Percentiles rank a stretch among this genome's conserved stretches.
phyloP scores from a whole-genome alignment of 371 early-diverging fungal genomes.

The Nematocida sp. region DNA sequence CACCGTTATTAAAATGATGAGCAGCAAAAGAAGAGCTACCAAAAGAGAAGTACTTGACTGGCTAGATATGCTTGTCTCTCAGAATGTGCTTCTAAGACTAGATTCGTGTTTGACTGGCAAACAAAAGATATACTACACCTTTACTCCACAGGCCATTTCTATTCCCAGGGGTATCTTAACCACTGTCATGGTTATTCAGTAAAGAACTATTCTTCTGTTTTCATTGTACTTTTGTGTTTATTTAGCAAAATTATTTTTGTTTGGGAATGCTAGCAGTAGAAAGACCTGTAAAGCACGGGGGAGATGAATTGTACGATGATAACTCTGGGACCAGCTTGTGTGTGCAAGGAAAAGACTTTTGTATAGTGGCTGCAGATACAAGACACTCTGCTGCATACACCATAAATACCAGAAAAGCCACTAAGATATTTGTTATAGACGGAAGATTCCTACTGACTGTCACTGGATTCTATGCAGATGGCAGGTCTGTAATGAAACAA shows the following conservation, averaged over 20 bases:
- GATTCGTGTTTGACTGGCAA: background rate
- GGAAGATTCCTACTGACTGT: constrained; percentile 73
- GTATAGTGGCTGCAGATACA: constrained; percentile 88
- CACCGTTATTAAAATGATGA: constrained; percentile 5
- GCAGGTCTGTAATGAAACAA: constrained; percentile 73
- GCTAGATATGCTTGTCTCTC: background rate
- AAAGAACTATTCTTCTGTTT: background rate
- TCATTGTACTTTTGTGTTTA: background rate
- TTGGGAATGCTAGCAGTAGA: background rate
- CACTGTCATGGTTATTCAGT: too few species aligned
- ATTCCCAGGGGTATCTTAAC: too few species aligned
- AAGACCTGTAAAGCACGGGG: constrained; percentile 6
- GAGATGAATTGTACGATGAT: constrained; percentile 66
- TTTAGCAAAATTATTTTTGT: background rate
- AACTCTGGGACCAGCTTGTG: constrained; percentile 79
- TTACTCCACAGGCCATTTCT: background rate
- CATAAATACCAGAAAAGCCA: constrained; percentile 83
- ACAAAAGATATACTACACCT: background rate
- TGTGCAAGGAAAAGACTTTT: constrained; percentile 84
- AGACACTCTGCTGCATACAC: constrained; percentile 85
- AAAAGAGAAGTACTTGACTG: background rate
- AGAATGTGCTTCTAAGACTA: background rate
- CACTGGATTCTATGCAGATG: constrained; percentile 88
- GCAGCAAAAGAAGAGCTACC: background rate
- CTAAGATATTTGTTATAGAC: constrained; percentile 77